Conservation (phyloP, 306 rosid genomes). For the Amphicarpaea edgeworthii region DNA sequence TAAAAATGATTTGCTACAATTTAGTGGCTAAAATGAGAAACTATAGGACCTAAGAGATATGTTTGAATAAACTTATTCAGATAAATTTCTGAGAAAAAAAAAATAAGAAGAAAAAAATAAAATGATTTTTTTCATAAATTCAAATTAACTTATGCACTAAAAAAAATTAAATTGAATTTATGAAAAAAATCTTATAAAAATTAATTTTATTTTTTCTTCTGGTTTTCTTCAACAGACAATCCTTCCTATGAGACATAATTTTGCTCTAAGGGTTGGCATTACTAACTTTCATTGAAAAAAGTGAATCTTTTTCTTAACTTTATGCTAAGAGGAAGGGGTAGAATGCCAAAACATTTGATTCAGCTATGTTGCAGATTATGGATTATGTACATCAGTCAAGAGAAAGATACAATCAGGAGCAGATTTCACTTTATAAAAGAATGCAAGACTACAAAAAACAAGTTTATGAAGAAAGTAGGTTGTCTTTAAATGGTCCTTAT, state of each 20-base stretch:
- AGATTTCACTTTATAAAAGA: constrained; percentile 64
- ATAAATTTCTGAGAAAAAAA: no score
- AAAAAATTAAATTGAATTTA: no score
- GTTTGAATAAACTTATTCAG: no score
- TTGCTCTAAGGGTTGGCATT: constrained; percentile 23
- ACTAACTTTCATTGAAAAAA: constrained; percentile 20
- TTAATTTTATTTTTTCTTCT: no score
- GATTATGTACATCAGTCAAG: constrained; percentile 67
- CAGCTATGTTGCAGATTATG: constrained; percentile 64
- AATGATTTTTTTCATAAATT: no score
- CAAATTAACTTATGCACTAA: no score
- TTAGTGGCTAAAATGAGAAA: constrained; percentile 40
- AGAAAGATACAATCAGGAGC: constrained; percentile 70
- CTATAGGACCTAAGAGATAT: no score
- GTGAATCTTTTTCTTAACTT: constrained; percentile 11
- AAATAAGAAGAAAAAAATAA: no score
- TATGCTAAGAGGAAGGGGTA: constrained; percentile 18
- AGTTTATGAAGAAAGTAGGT: constrained; percentile 63
- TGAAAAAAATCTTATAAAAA: no score
- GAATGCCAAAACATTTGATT: constrained; percentile 44
- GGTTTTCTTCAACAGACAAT: no score
- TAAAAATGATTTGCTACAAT: not conserved
- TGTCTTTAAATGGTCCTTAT: constrained; percentile 59
- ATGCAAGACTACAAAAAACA: constrained; percentile 73
- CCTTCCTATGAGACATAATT: constrained; percentile 42